Evolutionary conservation across 1,284 basidiomycete genomes (phyloP).

Genomic region (Schizophyllum amplum): DNA sequence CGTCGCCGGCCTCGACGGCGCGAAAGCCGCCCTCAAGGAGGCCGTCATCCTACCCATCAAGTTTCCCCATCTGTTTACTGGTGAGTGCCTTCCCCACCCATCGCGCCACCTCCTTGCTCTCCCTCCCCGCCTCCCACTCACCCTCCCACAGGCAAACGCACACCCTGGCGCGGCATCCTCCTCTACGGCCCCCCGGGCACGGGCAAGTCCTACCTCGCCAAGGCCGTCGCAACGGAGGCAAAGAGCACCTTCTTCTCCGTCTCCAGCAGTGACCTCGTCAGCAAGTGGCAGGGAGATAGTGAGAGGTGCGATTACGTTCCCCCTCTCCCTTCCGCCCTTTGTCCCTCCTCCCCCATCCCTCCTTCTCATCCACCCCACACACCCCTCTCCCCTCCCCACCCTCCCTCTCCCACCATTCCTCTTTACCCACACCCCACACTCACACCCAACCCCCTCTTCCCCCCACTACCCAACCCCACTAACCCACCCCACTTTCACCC

Average conservation of each 20-base stretch:
- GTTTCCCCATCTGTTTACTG: constrained; percentile 94
- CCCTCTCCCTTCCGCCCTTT: no score
- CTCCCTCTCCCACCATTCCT: no score
- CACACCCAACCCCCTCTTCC: constrained; percentile 4
- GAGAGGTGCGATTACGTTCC: constrained; percentile 10
- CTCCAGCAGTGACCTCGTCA: constrained; percentile 91
- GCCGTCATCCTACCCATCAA: constrained; percentile 99
- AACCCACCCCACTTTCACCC: no score
- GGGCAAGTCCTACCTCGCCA: constrained; percentile 93
- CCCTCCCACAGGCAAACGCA: constrained; percentile 67
- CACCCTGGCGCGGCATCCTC: constrained; percentile 93
- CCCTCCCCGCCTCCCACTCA: background rate
- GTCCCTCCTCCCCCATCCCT: no score
- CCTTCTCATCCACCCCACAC: no score
- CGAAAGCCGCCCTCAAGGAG: constrained; percentile 95
- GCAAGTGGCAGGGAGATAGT: constrained; percentile 53
- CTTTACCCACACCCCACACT: constrained; percentile 3
- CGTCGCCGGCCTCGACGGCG: constrained; percentile 90
- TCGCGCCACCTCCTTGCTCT: background rate
- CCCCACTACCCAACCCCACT: no score
- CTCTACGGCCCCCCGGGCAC: constrained; percentile 95
- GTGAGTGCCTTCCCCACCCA: background rate
- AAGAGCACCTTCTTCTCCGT: constrained; percentile 99
- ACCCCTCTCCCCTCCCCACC: no score
- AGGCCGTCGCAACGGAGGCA: constrained; percentile 97